These are phyloP conservation scores for Suillus cothurnatus DNA, from an alignment of 768 basidiomycete genomes.

Conservation along the genomic window DNA sequence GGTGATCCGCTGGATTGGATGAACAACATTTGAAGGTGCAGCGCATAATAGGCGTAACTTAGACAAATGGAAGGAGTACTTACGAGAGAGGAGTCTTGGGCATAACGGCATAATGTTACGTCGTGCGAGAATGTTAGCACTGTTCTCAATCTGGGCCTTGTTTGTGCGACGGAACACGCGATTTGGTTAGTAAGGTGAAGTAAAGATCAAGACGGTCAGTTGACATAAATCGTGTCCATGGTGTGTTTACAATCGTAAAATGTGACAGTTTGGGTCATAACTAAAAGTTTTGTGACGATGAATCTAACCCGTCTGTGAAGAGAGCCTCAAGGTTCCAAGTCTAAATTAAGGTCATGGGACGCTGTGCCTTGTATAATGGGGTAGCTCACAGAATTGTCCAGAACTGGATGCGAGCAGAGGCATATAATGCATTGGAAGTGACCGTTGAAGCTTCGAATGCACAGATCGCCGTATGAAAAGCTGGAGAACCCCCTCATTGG, in stretches of 20 bases:
- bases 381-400: background rate
- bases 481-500: background rate
- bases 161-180: background rate
- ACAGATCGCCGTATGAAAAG: slow-evolving; percentile 2
- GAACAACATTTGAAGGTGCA: background rate
- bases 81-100: background rate
- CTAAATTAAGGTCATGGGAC: background rate
- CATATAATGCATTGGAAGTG: slow-evolving; percentile 7
- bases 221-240: background rate
- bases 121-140: background rate
- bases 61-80: background rate
- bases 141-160: background rate
- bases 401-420: slow-evolving; percentile 5
- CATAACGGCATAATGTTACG: background rate
- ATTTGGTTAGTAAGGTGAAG: background rate
- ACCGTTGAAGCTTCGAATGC: background rate
- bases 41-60: background rate
- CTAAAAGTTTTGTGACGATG: background rate
- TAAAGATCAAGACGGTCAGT: background rate
- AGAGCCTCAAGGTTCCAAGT: background rate
- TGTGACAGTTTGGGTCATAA: background rate
- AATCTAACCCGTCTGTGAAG: background rate
- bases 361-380: background rate
- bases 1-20: background rate
- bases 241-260: too few relatives aligned